Percentiles rank a stretch among this genome's conserved stretches.
These are phyloP conservation scores for Penicillium bovifimosum DNA, from an alignment of 495 filamentous ascomycete species.

Conservation along the genomic window DNA sequence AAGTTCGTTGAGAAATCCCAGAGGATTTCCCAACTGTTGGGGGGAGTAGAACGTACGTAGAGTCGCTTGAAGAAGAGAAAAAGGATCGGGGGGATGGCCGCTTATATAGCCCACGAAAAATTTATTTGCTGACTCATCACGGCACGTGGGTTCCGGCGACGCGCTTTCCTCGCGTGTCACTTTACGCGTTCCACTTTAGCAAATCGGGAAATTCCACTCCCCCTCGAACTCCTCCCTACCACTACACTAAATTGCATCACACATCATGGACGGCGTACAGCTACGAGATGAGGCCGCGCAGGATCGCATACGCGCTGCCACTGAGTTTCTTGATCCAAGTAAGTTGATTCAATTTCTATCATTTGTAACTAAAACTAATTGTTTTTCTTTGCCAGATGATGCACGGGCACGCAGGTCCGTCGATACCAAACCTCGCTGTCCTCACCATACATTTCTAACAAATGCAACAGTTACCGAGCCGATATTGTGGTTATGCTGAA, in stretches of 20 bases:
- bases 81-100: constrained; percentile 11
- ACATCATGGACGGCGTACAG: constrained; percentile 63
- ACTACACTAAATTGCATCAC: constrained; percentile 8
- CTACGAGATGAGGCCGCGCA: constrained; percentile 77
- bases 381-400: constrained; percentile 31
- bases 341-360: constrained; percentile 24
- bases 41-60: constrained; percentile 52
- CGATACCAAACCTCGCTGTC: not conserved
- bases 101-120: constrained; percentile 23
- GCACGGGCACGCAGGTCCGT: constrained; percentile 55
- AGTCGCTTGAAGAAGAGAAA: constrained; percentile 52
- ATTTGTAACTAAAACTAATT: constrained; percentile 9
- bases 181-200: constrained; percentile 8
- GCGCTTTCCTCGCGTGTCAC: not conserved
- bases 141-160: not conserved
- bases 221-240: constrained; percentile 15
- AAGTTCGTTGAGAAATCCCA: not conserved
- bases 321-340: constrained; percentile 86
- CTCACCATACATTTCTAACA: constrained; percentile 14
- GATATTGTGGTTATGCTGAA: constrained; percentile 93
- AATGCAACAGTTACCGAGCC: constrained; percentile 57
- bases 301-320: constrained; percentile 72
- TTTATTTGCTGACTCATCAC: not conserved
- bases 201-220: constrained; percentile 8
- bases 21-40: constrained; percentile 2